phyloP scores from a whole-genome alignment of 148 eudicot species.

The Chenopodium berlandieri region DNA sequence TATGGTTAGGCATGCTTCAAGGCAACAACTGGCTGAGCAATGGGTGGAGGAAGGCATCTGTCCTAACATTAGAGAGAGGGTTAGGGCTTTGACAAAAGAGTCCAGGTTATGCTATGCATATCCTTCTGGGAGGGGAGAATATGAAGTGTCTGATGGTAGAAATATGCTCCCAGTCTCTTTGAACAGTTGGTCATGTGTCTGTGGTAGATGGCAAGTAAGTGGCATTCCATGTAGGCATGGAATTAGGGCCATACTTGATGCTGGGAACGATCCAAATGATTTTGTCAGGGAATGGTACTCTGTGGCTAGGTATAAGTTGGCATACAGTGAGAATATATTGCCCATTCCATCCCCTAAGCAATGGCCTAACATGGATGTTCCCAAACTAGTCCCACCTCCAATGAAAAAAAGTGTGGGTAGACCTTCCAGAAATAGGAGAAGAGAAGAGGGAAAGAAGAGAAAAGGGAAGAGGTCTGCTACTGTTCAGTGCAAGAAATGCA shows the following conservation, averaged over 20 bases:
- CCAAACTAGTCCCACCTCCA: neutral
- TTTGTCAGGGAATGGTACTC: neutral
- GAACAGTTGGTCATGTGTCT: neutral
- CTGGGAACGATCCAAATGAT: neutral
- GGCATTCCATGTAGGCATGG: neutral
- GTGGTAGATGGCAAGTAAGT: neutral
- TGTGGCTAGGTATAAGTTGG: neutral
- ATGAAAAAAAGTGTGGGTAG: neutral
- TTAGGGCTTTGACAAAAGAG: neutral
- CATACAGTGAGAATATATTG: neutral
- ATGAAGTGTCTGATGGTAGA: neutral
- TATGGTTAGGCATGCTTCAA: slow-evolving; percentile 5
- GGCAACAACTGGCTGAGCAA: neutral
- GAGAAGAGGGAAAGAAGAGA: neutral
- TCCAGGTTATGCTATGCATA: neutral
- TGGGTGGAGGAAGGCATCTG: neutral
- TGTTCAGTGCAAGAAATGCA: neutral
- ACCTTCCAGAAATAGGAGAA: neutral
- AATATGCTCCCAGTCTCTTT: neutral
- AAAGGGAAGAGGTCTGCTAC: neutral
- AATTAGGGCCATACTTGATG: neutral
- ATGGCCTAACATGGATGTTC: neutral
- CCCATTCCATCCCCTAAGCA: neutral
- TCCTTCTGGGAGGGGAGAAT: neutral
- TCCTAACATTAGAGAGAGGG: neutral